phyloP scores from a whole-genome alignment of 2,329 filamentous ascomycete species.

The Cladosporium sp. region DNA sequence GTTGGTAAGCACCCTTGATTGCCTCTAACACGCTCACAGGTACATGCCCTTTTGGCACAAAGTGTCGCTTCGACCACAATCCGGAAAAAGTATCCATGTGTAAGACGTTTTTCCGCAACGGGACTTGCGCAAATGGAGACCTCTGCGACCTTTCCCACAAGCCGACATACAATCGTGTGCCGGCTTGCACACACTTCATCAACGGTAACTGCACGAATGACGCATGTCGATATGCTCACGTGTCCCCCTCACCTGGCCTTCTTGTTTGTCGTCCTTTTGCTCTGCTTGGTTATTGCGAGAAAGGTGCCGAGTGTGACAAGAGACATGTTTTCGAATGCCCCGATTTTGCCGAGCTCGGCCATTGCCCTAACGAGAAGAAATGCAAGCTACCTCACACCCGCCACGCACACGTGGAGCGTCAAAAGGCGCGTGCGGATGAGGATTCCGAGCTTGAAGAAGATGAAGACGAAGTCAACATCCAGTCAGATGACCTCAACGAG shows the following conservation, averaged over 20 bases:
- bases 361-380: constrained; percentile 63
- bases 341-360: constrained; percentile 86
- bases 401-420: constrained; percentile 82
- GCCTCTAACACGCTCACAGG: constrained; percentile 51
- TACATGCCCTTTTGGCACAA: constrained; percentile 75
- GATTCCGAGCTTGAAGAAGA: constrained; percentile 25
- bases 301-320: constrained; percentile 70
- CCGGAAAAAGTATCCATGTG: constrained; percentile 83
- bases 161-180: constrained; percentile 74
- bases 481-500: constrained; percentile 31
- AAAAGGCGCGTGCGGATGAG: constrained; percentile 53
- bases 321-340: constrained; percentile 86
- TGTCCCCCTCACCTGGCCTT: constrained; percentile 69
- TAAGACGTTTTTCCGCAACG: constrained; percentile 78
- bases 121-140: constrained; percentile 70
- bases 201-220: constrained; percentile 85
- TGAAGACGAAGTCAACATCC: constrained; percentile 24
- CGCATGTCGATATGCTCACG: constrained; percentile 82
- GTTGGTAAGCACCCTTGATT: constrained; percentile 19
- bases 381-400: constrained; percentile 87
- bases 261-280: constrained; percentile 82
- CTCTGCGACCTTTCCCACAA: constrained; percentile 90
- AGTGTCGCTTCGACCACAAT: constrained; percentile 80
- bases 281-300: constrained; percentile 81
- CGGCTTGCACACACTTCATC: constrained; percentile 84